Conservation (phyloP, 352 stramenopile genomes). For the Phytophthora sojae region DNA sequence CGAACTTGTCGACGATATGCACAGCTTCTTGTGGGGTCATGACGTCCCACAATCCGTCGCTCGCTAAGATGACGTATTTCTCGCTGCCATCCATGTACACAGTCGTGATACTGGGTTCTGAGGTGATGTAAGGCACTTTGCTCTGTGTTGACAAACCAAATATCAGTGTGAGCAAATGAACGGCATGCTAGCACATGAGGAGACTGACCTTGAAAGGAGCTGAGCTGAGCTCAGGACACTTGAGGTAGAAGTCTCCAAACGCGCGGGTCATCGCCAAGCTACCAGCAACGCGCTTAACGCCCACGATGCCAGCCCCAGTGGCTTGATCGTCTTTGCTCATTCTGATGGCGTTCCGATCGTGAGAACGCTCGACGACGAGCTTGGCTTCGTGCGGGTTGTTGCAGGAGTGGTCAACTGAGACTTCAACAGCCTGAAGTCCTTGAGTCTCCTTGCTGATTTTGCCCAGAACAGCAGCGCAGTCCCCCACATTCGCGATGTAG, state of each 20-base stretch:
- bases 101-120: constrained; percentile 64
- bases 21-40: constrained; percentile 70
- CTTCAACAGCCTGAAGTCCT: constrained; percentile 40
- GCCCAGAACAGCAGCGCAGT: constrained; percentile 91
- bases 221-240: constrained; percentile 92
- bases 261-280: constrained; percentile 93
- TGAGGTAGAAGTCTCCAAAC: constrained; percentile 95
- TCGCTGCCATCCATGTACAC: constrained; percentile 63
- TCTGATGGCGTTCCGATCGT: constrained; percentile 86
- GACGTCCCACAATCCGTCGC: constrained; percentile 86
- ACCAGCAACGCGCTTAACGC: constrained; percentile 92
- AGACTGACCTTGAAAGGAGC: constrained; percentile 89
- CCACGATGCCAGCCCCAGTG: constrained; percentile 65
- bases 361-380: constrained; percentile 67
- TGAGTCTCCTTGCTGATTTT: constrained; percentile 51
- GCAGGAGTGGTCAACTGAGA: constrained; percentile 71
- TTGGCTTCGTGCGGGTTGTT: constrained; percentile 60
- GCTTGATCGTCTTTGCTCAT: constrained; percentile 93
- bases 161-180: background rate
- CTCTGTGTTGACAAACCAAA: constrained; percentile 41
- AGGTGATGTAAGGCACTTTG: constrained; percentile 85
- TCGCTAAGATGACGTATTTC: constrained; percentile 81
- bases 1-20: constrained; percentile 73
- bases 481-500: constrained; percentile 92
- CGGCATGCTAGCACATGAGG: background rate